Percentiles rank a stretch among this genome's conserved stretches.
These are phyloP conservation scores for Pisolithus thermaeus DNA, from an alignment of 1,284 basidiomycete species.

Conservation along the genomic window DNA sequence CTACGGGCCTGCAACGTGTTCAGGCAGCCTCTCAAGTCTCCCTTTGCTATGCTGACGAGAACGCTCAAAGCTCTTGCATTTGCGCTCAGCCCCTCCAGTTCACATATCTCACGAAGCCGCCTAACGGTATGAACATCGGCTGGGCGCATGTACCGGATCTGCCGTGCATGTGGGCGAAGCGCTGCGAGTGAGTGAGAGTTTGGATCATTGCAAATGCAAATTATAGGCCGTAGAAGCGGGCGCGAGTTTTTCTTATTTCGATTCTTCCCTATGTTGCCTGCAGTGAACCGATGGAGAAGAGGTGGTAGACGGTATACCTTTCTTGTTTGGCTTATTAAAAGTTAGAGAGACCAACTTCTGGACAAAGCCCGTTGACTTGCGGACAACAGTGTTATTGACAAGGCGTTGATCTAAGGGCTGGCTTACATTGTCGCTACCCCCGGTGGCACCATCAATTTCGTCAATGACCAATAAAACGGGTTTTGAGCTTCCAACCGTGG, in stretches of 20 bases:
- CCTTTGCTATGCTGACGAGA: constrained; percentile 82
- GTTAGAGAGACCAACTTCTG: constrained; percentile 80
- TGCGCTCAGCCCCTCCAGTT: constrained; percentile 68
- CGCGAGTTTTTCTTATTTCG: constrained; percentile 48
- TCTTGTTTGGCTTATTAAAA: constrained; percentile 66
- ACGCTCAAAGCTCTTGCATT: constrained; percentile 80
- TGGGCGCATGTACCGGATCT: constrained; percentile 83
- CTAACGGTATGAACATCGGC: constrained; percentile 81
- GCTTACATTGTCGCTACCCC: constrained; percentile 78
- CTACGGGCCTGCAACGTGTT: constrained; percentile 82
- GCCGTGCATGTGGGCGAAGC: constrained; percentile 76
- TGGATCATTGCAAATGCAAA: constrained; percentile 98
- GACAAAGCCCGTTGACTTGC: constrained; percentile 69
- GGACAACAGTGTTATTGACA: constrained; percentile 3
- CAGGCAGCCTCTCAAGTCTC: constrained; percentile 91
- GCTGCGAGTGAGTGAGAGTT: constrained; percentile 80
- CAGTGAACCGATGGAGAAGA: constrained; percentile 1
- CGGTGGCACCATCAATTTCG: constrained; percentile 96
- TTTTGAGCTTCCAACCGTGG: constrained; percentile 66
- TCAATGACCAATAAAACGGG: constrained; percentile 93
- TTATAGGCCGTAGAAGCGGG: constrained; percentile 89
- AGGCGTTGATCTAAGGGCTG: neutral
- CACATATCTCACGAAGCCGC: constrained; percentile 85
- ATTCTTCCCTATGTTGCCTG: constrained; percentile 33
- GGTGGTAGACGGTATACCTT: constrained; percentile 38